Percentiles rank a stretch among this genome's conserved stretches.
phyloP scores from a whole-genome alignment of 2,329 filamentous ascomycete species.

The Cadophora luteo-olivacea region DNA sequence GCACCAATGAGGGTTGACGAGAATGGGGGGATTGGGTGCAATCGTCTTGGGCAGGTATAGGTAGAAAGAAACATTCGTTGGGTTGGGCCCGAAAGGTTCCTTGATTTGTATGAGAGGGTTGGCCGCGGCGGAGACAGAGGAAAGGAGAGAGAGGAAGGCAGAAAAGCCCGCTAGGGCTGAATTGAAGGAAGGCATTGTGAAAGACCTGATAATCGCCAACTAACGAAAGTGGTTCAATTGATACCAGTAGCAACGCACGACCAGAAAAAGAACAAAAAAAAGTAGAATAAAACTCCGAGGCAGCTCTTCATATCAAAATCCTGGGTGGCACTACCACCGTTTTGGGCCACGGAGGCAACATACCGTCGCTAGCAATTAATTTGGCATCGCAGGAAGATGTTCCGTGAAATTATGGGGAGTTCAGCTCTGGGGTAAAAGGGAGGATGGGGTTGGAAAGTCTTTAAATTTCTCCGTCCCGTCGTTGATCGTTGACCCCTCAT shows the following conservation, averaged over 20 bases:
- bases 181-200: not conserved
- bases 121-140: conserved; percentile 21
- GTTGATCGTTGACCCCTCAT: conserved; percentile 1
- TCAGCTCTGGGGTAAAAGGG: conserved; percentile 4
- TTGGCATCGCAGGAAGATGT: not conserved
- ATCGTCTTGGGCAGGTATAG: conserved; percentile 35
- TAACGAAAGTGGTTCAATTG: not conserved
- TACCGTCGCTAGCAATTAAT: conserved; percentile 3
- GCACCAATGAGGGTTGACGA: conserved; percentile 37
- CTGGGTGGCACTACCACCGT: not conserved
- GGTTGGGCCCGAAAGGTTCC: conserved; percentile 50
- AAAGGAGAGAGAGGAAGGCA: conserved; percentile 16
- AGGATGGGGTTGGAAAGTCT: not conserved
- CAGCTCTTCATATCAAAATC: not conserved
- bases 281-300: not conserved
- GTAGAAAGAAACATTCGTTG: conserved; percentile 46
- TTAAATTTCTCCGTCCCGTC: conserved; percentile 8
- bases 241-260: not conserved
- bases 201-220: no score
- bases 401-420: not conserved
- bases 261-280: not conserved
- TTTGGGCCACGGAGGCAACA: not conserved
- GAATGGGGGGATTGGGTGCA: conserved; percentile 29
- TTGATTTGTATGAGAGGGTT: conserved; percentile 44
- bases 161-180: conserved; percentile 7